Percentiles rank a stretch among this genome's conserved stretches.
Evolutionary conservation across 805 yeast species (phyloP).

Genomic region (Diddensiella transvaalensis): DNA sequence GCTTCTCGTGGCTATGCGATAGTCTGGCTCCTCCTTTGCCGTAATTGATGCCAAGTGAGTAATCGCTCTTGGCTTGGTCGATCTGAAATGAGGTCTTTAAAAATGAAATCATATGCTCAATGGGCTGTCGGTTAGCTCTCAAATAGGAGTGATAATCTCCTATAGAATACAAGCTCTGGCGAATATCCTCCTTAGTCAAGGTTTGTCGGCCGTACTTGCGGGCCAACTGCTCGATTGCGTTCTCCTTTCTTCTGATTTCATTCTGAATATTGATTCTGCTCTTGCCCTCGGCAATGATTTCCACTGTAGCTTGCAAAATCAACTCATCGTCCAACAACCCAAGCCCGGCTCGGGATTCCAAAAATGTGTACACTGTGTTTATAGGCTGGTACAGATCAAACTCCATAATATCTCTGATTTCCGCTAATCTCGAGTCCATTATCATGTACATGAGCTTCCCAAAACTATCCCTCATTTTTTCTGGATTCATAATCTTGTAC

Average conservation of each 20-base stretch:
- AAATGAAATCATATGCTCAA: slow-evolving; percentile 55
- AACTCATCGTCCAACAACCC: slow-evolving; percentile 55
- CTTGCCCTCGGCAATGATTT: slow-evolving; percentile 58
- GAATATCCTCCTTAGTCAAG: slow-evolving; percentile 55
- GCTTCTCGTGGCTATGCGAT: slow-evolving; percentile 70
- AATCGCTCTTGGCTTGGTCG: slow-evolving; percentile 34
- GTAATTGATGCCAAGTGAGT: slow-evolving; percentile 57
- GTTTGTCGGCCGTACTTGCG: slow-evolving; percentile 27
- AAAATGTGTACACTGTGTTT: slow-evolving; percentile 51
- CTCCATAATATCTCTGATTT: slow-evolving; percentile 65
- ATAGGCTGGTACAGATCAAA: slow-evolving; percentile 73
- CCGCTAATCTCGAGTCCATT: slow-evolving; percentile 77
- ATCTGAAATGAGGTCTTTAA: slow-evolving; percentile 46
- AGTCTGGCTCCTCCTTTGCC: slow-evolving; percentile 69
- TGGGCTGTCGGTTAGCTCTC: slow-evolving; percentile 65
- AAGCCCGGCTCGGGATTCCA: slow-evolving; percentile 37
- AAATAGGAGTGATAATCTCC: slow-evolving; percentile 77
- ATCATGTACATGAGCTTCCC: slow-evolving; percentile 81
- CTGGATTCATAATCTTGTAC: slow-evolving; percentile 82
- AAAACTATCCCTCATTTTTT: slow-evolving; percentile 70
- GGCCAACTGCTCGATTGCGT: slow-evolving; percentile 61
- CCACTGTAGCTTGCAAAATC: slow-evolving; percentile 62
- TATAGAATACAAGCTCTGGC: slow-evolving; percentile 69
- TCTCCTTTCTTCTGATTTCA: slow-evolving; percentile 62
- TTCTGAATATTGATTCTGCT: slow-evolving; percentile 51